Evolutionary conservation across 2,329 filamentous ascomycete species (phyloP).

Genomic region (Xenoacremonium recifei): DNA sequence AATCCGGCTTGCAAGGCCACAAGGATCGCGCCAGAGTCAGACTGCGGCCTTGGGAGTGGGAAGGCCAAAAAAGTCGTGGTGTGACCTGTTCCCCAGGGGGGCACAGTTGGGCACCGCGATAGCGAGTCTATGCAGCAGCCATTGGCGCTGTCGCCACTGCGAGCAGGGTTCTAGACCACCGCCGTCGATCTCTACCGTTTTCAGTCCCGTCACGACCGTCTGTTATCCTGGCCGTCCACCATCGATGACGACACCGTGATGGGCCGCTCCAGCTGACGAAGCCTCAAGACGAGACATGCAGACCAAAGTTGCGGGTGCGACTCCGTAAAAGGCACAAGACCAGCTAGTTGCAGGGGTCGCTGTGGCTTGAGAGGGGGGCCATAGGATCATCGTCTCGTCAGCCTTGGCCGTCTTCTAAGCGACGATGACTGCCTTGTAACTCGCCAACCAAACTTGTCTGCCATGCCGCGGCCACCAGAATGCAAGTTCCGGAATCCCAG

Average conservation of each 20-base stretch:
- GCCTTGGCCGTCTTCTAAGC: neutral
- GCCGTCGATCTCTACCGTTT: conserved; percentile 20
- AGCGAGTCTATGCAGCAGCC: conserved; percentile 12
- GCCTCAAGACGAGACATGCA: neutral
- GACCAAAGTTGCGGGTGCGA: no score
- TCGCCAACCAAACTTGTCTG: no score
- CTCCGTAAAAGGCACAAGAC: no score
- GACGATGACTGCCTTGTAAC: no score
- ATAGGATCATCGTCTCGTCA: neutral
- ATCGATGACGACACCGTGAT: conserved; percentile 16
- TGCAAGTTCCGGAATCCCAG: neutral
- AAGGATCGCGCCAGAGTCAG: conserved; percentile 8
- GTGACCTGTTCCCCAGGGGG: conserved; percentile 13
- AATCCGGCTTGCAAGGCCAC: conserved; percentile 1
- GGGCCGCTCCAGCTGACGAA: neutral
- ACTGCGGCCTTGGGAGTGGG: conserved; percentile 6
- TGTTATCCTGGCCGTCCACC: conserved; percentile 9
- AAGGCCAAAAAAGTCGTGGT: conserved; percentile 14
- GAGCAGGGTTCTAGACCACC: conserved; percentile 20
- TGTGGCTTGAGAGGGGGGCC: neutral
- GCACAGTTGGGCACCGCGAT: conserved; percentile 15
- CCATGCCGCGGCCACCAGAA: neutral
- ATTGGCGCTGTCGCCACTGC: conserved; percentile 21
- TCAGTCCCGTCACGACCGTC: conserved; percentile 12
- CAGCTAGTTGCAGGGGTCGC: neutral